These are phyloP conservation scores for Fusarium domesticum DNA, from an alignment of 2,329 filamentous ascomycete species.

Conservation along the genomic window DNA sequence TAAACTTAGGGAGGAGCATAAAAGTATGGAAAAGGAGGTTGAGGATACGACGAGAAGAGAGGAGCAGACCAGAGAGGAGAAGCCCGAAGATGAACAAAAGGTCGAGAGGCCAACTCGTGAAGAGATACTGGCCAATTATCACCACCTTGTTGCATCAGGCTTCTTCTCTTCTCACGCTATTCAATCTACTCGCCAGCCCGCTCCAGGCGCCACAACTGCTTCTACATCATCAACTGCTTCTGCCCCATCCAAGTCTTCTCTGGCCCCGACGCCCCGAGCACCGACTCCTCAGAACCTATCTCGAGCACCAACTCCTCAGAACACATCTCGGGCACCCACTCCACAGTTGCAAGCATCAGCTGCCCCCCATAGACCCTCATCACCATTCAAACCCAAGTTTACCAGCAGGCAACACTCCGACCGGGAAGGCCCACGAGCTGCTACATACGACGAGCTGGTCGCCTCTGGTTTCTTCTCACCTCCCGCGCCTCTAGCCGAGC, in stretches of 20 bases:
- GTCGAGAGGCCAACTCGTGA: constrained; percentile 40
- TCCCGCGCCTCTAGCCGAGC: constrained; percentile 17
- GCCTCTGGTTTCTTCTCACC: constrained; percentile 27
- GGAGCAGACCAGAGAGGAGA: constrained; percentile 6
- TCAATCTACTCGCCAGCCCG: constrained; percentile 51
- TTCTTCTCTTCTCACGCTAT: constrained; percentile 60
- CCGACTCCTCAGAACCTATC: constrained; percentile 3
- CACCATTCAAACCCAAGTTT: constrained; percentile 13
- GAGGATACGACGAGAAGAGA: neutral
- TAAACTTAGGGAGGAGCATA: constrained; percentile 8
- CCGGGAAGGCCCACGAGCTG: constrained; percentile 14
- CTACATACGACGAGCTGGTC: constrained; percentile 27
- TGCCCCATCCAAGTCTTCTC: constrained; percentile 6
- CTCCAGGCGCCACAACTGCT: constrained; percentile 15
- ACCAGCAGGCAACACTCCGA: constrained; percentile 10
- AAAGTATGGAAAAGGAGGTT: neutral
- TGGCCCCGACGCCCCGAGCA: neutral
- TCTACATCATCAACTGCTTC: constrained; percentile 5
- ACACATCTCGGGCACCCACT: constrained; percentile 3
- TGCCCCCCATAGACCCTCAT: constrained; percentile 10
- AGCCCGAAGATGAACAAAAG: constrained; percentile 9
- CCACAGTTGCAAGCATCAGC: constrained; percentile 13
- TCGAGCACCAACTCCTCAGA: constrained; percentile 16
- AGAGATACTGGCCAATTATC: constrained; percentile 55
- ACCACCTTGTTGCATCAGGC: constrained; percentile 53